phyloP scores from a whole-genome alignment of 2,329 filamentous ascomycete species.

The Fusarium oxysporum region DNA sequence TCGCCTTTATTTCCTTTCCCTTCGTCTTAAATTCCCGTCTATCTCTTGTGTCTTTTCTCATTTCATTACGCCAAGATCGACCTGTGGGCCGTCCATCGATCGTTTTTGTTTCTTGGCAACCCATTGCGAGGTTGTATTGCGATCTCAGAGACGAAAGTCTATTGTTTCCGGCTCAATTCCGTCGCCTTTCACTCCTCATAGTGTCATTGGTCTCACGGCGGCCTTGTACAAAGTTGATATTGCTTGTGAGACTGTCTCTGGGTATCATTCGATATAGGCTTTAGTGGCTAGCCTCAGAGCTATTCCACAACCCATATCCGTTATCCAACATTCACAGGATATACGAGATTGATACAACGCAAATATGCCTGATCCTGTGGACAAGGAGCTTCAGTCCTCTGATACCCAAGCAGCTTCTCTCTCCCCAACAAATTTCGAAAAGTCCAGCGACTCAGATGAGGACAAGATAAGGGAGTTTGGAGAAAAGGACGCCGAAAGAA shows the following conservation, averaged over 20 bases:
- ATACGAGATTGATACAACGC: conserved; percentile 8
- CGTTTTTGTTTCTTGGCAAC: conserved; percentile 11
- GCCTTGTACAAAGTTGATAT: not conserved
- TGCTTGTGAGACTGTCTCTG: not conserved
- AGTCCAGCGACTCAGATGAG: conserved; percentile 31
- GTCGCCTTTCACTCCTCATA: not conserved
- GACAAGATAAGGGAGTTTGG: conserved; percentile 27
- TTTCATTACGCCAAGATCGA: conserved; percentile 13
- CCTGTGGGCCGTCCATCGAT: conserved; percentile 1
- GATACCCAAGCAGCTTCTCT: conserved; percentile 47
- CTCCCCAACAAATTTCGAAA: conserved; percentile 41
- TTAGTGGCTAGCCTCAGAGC: not conserved
- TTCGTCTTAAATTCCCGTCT: conserved; percentile 15
- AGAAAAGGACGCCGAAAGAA: conserved; percentile 32
- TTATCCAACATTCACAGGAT: not conserved
- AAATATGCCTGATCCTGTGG: conserved; percentile 45
- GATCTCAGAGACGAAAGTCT: conserved; percentile 3
- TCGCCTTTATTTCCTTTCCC: conserved; percentile 10
- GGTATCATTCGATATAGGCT: not conserved
- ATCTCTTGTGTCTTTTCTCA: not conserved
- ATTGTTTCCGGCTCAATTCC: conserved; percentile 26
- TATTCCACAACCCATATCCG: not conserved
- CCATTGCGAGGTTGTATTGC: conserved; percentile 17
- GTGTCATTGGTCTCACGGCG: conserved; percentile 2
- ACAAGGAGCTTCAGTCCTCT: conserved; percentile 47